These are phyloP conservation scores for Epichloe glyceriae DNA, from an alignment of 2,329 filamentous ascomycete species.

Conservation along the genomic window DNA sequence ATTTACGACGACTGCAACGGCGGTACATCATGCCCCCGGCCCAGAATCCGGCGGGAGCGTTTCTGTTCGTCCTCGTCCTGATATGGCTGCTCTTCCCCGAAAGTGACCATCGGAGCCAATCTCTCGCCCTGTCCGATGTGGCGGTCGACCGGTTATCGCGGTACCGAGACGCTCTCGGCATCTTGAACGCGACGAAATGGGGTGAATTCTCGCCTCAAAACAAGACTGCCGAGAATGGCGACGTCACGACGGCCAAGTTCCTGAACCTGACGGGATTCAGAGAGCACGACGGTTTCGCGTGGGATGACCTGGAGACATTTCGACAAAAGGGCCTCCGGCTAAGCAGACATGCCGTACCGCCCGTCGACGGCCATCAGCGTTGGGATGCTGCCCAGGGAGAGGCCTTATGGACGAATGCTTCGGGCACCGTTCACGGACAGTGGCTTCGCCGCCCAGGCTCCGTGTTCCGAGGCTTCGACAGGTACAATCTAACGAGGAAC, in stretches of 20 bases:
- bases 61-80: conserved; percentile 22
- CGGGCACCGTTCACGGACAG: conserved; percentile 61
- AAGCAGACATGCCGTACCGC: conserved; percentile 38
- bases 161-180: conserved; percentile 36
- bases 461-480: conserved; percentile 31
- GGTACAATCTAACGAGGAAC: conserved; percentile 52
- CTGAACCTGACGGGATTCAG: conserved; percentile 70
- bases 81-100: conserved; percentile 27
- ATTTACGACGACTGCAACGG: conserved; percentile 3
- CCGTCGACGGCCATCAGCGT: conserved; percentile 27
- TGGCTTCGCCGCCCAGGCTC: conserved; percentile 51
- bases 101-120: conserved; percentile 20
- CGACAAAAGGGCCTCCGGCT: conserved; percentile 51
- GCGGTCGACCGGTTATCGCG: conserved; percentile 33
- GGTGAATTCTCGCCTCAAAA: conserved; percentile 42
- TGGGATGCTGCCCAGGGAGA: conserved; percentile 26
- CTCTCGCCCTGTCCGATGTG: conserved; percentile 21
- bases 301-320: conserved; percentile 59
- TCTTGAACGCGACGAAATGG: conserved; percentile 45
- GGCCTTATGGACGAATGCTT: conserved; percentile 63
- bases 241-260: conserved; percentile 23
- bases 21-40: conserved; percentile 28
- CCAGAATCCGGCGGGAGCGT: conserved; percentile 25
- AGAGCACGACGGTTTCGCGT: conserved; percentile 60
- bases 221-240: conserved; percentile 13